Percentiles rank a stretch among this genome's conserved stretches.
phyloP scores from a whole-genome alignment of 257 asterid species.

The Mentha longifolia region DNA sequence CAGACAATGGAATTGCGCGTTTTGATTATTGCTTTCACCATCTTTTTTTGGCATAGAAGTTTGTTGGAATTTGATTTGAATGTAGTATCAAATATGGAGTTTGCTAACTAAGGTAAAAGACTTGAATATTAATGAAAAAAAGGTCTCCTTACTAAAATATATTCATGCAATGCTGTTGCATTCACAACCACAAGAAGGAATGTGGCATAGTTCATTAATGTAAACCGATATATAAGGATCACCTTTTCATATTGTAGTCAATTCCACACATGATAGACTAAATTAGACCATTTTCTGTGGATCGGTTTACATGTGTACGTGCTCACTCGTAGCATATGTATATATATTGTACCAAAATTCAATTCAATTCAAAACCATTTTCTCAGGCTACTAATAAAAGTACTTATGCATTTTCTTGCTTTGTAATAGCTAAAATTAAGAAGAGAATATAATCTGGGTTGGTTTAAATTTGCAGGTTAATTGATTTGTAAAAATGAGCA shows the following conservation, averaged over 20 bases:
- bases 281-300: not conserved
- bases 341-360: not conserved
- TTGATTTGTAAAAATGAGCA: slow-evolving; percentile 9
- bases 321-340: not conserved
- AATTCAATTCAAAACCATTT: not conserved
- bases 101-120: not conserved
- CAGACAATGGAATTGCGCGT: not conserved
- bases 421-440: not conserved
- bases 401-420: not conserved
- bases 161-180: not conserved
- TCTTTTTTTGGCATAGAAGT: too few species aligned
- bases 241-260: not conserved
- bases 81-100: too few species aligned
- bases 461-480: slow-evolving; percentile 13
- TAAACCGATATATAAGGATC: not conserved
- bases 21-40: not conserved
- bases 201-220: not conserved
- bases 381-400: not conserved
- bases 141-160: not conserved
- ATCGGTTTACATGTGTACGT: slow-evolving; percentile 26
- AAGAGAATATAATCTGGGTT: too few species aligned
- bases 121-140: too few species aligned
- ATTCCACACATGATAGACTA: not conserved
- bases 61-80: too few species aligned
- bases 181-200: not conserved